These are phyloP conservation scores for Diaporthe amygdali DNA, from an alignment of 2,329 filamentous ascomycete species.

Conservation along the genomic window DNA sequence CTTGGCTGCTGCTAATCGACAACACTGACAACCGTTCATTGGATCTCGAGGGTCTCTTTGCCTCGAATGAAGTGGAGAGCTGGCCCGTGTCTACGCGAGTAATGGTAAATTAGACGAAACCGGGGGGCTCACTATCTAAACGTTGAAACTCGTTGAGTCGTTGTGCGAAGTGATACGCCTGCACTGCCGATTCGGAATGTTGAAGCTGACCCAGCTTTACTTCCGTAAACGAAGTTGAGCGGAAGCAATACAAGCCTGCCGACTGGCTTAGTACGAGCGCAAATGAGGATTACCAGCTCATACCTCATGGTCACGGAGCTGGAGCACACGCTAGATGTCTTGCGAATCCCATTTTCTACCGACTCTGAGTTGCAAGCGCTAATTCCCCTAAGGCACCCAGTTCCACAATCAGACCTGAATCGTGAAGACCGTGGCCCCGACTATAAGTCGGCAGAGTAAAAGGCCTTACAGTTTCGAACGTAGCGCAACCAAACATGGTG, in stretches of 20 bases:
- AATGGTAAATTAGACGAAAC: not conserved
- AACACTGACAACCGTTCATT: no score
- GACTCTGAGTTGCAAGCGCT: not conserved
- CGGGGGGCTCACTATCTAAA: not conserved
- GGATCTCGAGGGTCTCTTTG: no score
- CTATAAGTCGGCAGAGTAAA: not conserved
- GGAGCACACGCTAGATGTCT: not conserved
- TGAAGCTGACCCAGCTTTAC: not conserved
- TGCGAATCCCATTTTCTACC: not conserved
- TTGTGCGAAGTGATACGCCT: not conserved
- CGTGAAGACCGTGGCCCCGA: not conserved
- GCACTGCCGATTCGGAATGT: not conserved
- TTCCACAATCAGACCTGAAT: not conserved
- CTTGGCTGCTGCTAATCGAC: no score
- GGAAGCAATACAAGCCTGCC: not conserved
- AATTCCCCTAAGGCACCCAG: not conserved
- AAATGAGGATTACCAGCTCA: not conserved
- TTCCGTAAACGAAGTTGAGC: not conserved
- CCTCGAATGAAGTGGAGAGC: not conserved
- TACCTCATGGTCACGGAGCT: not conserved
- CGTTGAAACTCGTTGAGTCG: not conserved
- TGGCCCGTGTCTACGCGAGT: not conserved
- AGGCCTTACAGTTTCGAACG: not conserved
- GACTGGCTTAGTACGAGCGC: not conserved
- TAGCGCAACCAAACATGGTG: not conserved